Percentiles rank a stretch among this genome's conserved stretches.
These are phyloP conservation scores for Cladosporium cucumerinum DNA, from an alignment of 2,329 filamentous ascomycete genomes.

Conservation along the genomic window DNA sequence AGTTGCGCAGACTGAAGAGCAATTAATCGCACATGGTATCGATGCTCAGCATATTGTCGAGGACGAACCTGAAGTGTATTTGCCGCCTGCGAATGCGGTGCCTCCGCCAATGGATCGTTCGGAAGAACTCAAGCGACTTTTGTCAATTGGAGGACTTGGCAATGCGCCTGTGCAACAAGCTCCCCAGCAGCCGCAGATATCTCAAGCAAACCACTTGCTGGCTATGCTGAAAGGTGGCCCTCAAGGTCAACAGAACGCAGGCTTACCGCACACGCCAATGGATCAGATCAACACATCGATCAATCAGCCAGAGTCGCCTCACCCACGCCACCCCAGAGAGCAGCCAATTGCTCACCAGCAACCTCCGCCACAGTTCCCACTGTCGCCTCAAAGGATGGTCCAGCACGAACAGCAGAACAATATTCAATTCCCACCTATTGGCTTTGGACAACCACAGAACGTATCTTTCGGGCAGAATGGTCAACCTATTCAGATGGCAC, in stretches of 20 bases:
- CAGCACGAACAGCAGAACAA: slow-evolving; percentile 28
- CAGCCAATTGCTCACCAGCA: slow-evolving; percentile 48
- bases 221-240: slow-evolving; percentile 51
- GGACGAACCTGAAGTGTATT: slow-evolving; percentile 3
- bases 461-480: not conserved
- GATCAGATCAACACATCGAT: slow-evolving; percentile 8
- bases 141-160: slow-evolving; percentile 39
- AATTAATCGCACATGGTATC: slow-evolving; percentile 4
- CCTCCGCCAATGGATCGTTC: slow-evolving; percentile 22
- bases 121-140: slow-evolving; percentile 50
- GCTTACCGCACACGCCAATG: slow-evolving; percentile 9
- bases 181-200: slow-evolving; percentile 29
- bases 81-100: slow-evolving; percentile 9
- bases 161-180: not conserved
- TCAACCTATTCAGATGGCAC: not conserved
- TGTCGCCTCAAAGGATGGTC: slow-evolving; percentile 33
- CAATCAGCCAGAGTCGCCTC: slow-evolving; percentile 47
- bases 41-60: slow-evolving; percentile 4
- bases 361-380: slow-evolving; percentile 49
- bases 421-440: slow-evolving; percentile 19
- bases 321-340: slow-evolving; percentile 45
- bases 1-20: slow-evolving; percentile 4
- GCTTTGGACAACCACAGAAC: slow-evolving; percentile 7
- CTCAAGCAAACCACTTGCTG: slow-evolving; percentile 51
- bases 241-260: slow-evolving; percentile 18